Conservation (phyloP, 2,329 filamentous ascomycete genomes). For the Botrytis cinerea region DNA sequence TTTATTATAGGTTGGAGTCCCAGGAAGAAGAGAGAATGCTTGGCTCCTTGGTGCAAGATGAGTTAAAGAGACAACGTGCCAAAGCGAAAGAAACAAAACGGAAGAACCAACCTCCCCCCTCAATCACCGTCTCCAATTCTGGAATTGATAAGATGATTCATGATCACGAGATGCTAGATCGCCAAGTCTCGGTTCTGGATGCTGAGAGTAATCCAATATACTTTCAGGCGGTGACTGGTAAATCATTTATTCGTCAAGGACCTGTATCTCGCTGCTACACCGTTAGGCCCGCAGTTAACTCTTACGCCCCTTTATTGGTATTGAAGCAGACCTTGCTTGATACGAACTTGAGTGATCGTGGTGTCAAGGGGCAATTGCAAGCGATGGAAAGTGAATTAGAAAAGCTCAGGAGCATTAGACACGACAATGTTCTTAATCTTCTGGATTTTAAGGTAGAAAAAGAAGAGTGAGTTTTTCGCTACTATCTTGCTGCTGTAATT, state of each 20-base stretch:
- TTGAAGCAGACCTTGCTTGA: constrained; percentile 70
- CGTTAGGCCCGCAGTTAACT: constrained; percentile 65
- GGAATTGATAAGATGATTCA: constrained; percentile 37
- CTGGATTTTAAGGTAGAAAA: constrained; percentile 78
- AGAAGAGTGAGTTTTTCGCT: constrained; percentile 46
- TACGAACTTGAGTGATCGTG: constrained; percentile 57
- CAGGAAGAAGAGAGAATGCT: constrained; percentile 56
- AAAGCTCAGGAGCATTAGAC: constrained; percentile 70
- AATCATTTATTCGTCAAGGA: constrained; percentile 64
- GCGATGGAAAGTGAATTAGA: constrained; percentile 76
- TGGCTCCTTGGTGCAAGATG: constrained; percentile 70
- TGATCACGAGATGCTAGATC: constrained; percentile 54
- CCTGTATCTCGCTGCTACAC: constrained; percentile 69
- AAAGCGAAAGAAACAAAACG: constrained; percentile 65
- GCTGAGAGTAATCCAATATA: constrained; percentile 61
- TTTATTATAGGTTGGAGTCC: constrained; percentile 12
- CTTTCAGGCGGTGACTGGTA: constrained; percentile 72
- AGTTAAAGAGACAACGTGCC: constrained; percentile 67
- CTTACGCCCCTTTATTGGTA: constrained; percentile 60
- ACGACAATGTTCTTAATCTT: constrained; percentile 76
- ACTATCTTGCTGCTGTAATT: not conserved
- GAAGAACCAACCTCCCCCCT: constrained; percentile 51
- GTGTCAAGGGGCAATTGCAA: constrained; percentile 73
- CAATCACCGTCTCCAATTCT: constrained; percentile 32
- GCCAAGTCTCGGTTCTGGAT: constrained; percentile 64